Conservation (phyloP, 2,329 filamentous ascomycete species). For the Amylocarpus encephaloides region DNA sequence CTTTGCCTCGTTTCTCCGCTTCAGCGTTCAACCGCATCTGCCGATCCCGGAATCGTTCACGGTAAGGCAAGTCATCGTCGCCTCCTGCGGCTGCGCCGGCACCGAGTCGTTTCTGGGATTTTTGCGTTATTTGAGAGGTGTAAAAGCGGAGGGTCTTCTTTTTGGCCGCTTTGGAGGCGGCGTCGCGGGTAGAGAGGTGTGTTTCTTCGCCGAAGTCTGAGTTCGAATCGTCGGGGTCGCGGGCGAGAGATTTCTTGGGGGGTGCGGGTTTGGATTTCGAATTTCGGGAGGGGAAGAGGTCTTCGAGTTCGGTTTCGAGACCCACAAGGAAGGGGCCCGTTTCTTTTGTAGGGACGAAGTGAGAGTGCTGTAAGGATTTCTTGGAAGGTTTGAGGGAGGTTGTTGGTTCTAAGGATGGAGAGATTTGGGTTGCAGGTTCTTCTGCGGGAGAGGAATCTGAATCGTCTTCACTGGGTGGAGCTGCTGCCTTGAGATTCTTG, state of each 20-base stretch:
- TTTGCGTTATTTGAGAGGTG: conserved; percentile 94
- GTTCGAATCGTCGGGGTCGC: conserved; percentile 36
- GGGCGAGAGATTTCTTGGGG: conserved; percentile 40
- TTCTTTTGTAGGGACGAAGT: conserved; percentile 27
- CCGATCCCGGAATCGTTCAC: conserved; percentile 80
- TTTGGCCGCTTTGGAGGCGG: conserved; percentile 78
- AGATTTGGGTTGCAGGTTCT: not conserved
- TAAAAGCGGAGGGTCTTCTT: conserved; percentile 96
- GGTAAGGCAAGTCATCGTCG: conserved; percentile 77
- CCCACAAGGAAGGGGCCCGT: conserved; percentile 31
- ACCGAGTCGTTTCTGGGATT: conserved; percentile 75
- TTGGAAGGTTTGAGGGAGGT: conserved; percentile 34
- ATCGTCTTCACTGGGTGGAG: conserved; percentile 32
- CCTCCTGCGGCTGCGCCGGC: conserved; percentile 70
- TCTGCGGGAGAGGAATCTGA: conserved; percentile 21
- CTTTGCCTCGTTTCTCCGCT: conserved; percentile 74
- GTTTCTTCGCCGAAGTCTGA: conserved; percentile 89
- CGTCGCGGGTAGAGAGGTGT: conserved; percentile 64
- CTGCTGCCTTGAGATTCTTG: conserved; percentile 49
- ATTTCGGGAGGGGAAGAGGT: conserved; percentile 35
- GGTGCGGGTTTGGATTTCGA: conserved; percentile 20
- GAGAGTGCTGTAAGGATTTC: conserved; percentile 30
- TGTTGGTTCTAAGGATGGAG: conserved; percentile 28
- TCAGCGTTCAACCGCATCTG: conserved; percentile 83
- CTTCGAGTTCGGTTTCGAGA: conserved; percentile 28